phyloP scores from a whole-genome alignment of 2,329 filamentous ascomycete species.

The Penicillium griseofulvum region DNA sequence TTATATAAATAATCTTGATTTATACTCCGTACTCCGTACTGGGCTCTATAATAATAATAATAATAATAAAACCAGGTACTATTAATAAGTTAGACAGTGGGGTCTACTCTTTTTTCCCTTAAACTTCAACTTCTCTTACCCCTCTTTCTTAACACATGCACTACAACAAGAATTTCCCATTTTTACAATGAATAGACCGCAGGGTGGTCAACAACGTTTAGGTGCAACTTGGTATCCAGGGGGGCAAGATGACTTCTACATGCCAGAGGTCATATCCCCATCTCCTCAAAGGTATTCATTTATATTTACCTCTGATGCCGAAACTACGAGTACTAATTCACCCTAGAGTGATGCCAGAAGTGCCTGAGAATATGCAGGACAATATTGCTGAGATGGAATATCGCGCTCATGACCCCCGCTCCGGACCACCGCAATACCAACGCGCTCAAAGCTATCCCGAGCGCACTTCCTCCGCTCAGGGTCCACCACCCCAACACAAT shows the following conservation, averaged over 20 bases:
- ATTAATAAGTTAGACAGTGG: no score
- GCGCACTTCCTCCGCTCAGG: constrained; percentile 37
- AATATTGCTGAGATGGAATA: constrained; percentile 88
- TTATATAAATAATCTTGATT: no score
- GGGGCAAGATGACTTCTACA: constrained; percentile 65
- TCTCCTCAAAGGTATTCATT: constrained; percentile 62
- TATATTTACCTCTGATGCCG: constrained; percentile 10
- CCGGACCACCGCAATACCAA: constrained; percentile 31
- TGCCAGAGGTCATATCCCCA: constrained; percentile 68
- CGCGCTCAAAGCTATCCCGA: constrained; percentile 34
- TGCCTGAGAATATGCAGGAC: constrained; percentile 94
- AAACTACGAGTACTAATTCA: constrained; percentile 23
- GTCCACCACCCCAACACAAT: constrained; percentile 26
- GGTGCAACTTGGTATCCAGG: constrained; percentile 68
- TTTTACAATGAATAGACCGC: constrained; percentile 36
- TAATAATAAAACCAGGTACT: no score
- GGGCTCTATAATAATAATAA: no score
- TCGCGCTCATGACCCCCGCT: constrained; percentile 59
- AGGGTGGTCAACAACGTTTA: constrained; percentile 44
- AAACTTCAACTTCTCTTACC: no score
- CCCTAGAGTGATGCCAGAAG: constrained; percentile 83
- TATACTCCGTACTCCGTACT: no score
- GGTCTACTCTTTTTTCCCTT: no score
- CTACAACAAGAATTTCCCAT: no score
- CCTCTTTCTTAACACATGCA: no score